Evolutionary conservation across 164 flowering plant genomes (phyloP), one percentile per base, ranked within the genome.

Genomic region (Magnolia kwangsiensis): DNA sequence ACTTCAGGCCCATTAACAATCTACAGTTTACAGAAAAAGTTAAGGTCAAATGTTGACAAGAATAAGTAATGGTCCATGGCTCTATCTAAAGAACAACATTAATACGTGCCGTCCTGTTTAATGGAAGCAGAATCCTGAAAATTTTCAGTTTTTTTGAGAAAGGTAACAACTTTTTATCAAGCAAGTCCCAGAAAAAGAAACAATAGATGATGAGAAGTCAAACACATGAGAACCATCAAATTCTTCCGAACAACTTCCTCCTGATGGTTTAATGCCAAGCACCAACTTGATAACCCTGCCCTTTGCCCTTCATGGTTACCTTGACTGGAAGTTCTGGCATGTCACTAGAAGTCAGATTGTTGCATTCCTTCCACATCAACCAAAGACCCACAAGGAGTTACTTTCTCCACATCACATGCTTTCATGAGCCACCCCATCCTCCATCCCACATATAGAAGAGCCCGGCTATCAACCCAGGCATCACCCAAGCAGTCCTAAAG

Each of bases 1-100:
- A 90, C 92, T 82, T 90, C 92, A 71, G 92, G 94, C 74, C 94
- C 94, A 86, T 88, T 90, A 29, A 90, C 94, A 81, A 91, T 84
- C 93, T 88, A 75, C 67, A 76, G 24, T 67, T 71, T 1, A 19
- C 14, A 63, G 51, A 50, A 78, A 75, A 20, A 24, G n/a, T 69
- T 20, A 31, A 9, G 16, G 37, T 1, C 4, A 68, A 29, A 59
- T 9, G 29, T 37, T 10, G 20, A 18, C 58, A 21, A 63, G 50
- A 75, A 55, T 45, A 58, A 61, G 23, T 11, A 69, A 31, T 69
- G 24, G 23, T 2, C 71, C 45, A 70, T 21, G 13, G 72, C 58
- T 70, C 24, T 7, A 29, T 16, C n/a, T 37, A 16, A 29, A 18
- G 14, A 18, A 69, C 50, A 69, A 66, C 69, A 66, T 66, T 21